Evolutionary conservation across 371 early-diverging fungal genomes (phyloP).

Genomic region (Chytridium lagenaria): DNA sequence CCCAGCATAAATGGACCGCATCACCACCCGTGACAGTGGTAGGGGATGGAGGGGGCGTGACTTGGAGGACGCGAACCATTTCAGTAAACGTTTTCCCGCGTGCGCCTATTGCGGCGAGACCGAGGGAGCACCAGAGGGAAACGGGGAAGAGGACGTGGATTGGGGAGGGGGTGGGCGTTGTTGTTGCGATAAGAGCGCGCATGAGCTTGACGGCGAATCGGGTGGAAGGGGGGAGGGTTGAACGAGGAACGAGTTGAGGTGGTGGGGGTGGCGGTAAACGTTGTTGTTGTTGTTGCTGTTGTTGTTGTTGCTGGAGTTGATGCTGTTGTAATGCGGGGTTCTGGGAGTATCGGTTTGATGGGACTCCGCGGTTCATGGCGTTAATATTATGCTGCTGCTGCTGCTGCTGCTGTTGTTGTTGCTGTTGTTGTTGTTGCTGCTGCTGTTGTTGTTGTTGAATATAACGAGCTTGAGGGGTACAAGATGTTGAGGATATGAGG

Average conservation of each 20-base stretch:
- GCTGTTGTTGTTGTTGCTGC: no score
- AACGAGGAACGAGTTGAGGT: neutral
- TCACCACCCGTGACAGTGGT: neutral
- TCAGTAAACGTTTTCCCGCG: constrained; percentile 1
- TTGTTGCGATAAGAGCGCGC: neutral
- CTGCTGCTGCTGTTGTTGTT: no score
- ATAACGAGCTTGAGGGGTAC: no score
- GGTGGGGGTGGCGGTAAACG: neutral
- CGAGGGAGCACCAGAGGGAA: constrained; percentile 3
- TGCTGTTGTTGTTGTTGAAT: no score
- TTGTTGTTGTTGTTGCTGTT: no score
- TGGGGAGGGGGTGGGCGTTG: neutral
- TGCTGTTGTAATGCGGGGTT: no score
- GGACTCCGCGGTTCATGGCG: no score
- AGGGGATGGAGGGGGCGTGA: no score
- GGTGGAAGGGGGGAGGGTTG: neutral
- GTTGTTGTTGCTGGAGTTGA: no score
- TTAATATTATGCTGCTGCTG: no score
- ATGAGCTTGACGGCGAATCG: neutral
- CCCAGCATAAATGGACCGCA: neutral
- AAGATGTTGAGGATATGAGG: no score
- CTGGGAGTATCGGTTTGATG: no score
- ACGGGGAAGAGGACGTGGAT: neutral
- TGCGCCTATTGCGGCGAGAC: constrained; percentile 2
- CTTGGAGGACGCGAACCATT: neutral